phyloP scores from a whole-genome alignment of 305 asterid species.

The Striga hermonthica region DNA sequence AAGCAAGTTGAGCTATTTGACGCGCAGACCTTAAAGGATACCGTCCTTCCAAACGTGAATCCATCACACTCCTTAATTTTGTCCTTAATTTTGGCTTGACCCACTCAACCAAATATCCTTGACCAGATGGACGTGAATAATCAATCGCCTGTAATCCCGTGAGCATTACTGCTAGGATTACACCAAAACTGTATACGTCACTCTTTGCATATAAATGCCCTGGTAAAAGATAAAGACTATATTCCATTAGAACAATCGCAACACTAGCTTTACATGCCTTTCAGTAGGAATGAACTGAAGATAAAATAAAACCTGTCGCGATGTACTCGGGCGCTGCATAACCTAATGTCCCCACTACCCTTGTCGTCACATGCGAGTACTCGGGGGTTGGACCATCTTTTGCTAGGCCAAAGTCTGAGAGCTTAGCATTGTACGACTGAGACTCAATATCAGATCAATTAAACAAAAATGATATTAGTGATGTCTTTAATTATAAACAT shows the following conservation, averaged over 20 bases:
- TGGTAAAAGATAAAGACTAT: background rate
- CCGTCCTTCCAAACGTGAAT: background rate
- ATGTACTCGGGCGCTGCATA: slow-evolving; percentile 54
- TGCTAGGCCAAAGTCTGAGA: slow-evolving; percentile 61
- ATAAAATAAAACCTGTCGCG: no score
- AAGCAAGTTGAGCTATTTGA: background rate
- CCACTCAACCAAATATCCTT: background rate
- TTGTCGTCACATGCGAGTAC: slow-evolving; percentile 52
- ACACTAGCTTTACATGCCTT: no score
- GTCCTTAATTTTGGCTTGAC: background rate
- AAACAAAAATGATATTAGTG: background rate
- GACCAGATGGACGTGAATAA: background rate
- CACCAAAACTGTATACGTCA: slow-evolving; percentile 1
- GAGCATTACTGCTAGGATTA: background rate
- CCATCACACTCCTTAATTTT: background rate
- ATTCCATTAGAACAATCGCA: no score
- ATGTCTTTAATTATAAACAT: background rate
- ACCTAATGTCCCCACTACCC: slow-evolving; percentile 55
- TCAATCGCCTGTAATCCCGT: background rate
- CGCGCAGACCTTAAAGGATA: background rate
- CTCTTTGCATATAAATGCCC: background rate
- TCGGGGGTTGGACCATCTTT: slow-evolving; percentile 56
- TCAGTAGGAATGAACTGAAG: no score
- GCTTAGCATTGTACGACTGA: slow-evolving; percentile 56
- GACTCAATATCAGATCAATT: background rate